Evolutionary conservation across 345 rosid species (phyloP).

Genomic region (Brassica incana): DNA sequence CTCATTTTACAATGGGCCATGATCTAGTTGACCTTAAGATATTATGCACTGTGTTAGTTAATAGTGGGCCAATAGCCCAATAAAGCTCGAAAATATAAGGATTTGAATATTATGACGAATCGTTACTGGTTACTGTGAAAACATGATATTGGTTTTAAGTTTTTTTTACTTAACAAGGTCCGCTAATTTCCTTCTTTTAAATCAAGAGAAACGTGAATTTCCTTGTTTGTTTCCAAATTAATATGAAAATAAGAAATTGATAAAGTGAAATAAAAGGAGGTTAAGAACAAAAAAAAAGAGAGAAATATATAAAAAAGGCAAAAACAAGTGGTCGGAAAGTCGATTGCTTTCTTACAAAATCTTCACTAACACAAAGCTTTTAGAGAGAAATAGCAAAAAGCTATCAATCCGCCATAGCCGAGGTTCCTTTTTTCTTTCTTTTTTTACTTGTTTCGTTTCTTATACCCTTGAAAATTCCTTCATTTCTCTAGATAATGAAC

Average conservation of each 20-base stretch:
- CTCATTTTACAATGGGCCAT: neutral
- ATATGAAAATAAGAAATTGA: neutral
- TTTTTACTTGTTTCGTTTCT: neutral
- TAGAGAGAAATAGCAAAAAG: constrained; percentile 5
- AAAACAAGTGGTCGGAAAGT: constrained; percentile 29
- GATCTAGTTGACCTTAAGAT: neutral
- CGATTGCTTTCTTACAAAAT: constrained; percentile 36
- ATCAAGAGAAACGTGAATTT: neutral
- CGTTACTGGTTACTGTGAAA: neutral
- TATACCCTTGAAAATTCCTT: neutral
- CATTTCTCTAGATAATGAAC: constrained; percentile 37
- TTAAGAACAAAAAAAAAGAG: neutral
- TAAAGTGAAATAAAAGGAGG: neutral
- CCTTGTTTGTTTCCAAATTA: neutral
- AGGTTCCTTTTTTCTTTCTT: neutral
- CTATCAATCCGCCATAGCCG: constrained; percentile 11
- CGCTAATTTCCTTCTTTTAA: too few species aligned
- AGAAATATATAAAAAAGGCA: neutral
- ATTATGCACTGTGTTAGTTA: neutral
- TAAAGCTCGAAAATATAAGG: neutral
- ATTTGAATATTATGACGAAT: neutral
- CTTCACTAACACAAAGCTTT: constrained; percentile 27
- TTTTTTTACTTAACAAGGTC: neutral
- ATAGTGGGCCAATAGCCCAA: neutral
- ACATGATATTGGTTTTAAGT: neutral